Conservation (phyloP, 768 basidiomycete species). For the Sarcomyxa edulis region DNA sequence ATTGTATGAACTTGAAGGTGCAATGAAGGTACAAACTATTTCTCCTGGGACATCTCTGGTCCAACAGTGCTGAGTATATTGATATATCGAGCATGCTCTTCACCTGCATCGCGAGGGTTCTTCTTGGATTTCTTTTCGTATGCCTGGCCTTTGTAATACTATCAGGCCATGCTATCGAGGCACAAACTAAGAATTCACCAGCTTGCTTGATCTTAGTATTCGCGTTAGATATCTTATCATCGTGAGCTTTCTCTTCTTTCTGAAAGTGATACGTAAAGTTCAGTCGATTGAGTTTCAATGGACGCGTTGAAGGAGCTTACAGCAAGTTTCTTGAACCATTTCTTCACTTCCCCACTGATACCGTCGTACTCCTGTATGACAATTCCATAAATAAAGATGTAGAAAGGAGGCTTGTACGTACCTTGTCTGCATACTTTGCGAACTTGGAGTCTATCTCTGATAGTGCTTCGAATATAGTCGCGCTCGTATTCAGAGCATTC, state of each 20-base stretch:
- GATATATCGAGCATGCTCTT: constrained; percentile 77
- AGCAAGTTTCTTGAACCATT: constrained; percentile 82
- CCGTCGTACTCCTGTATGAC: constrained; percentile 66
- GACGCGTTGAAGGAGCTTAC: constrained; percentile 34
- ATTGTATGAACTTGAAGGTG: not conserved
- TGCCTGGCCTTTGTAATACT: constrained; percentile 42
- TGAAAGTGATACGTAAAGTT: constrained; percentile 20
- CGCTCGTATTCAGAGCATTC: constrained; percentile 61
- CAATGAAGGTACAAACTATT: constrained; percentile 52
- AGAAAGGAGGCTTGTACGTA: too few relatives aligned
- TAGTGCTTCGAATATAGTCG: constrained; percentile 62
- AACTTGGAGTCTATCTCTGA: constrained; percentile 73
- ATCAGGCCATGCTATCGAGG: not conserved
- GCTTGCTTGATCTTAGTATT: constrained; percentile 78
- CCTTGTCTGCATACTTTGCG: constrained; percentile 66
- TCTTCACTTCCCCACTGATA: constrained; percentile 67
- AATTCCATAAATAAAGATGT: too few relatives aligned
- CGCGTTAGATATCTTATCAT: constrained; percentile 59
- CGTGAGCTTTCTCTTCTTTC: constrained; percentile 80
- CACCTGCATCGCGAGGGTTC: constrained; percentile 56
- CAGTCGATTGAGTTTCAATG: not conserved
- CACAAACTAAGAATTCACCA: constrained; percentile 28
- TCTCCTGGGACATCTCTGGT: constrained; percentile 76
- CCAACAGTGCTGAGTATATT: constrained; percentile 66
- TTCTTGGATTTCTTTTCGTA: constrained; percentile 84